These are phyloP conservation scores for Abortiporus biennis DNA, from an alignment of 1,284 basidiomycete species.

Conservation along the genomic window DNA sequence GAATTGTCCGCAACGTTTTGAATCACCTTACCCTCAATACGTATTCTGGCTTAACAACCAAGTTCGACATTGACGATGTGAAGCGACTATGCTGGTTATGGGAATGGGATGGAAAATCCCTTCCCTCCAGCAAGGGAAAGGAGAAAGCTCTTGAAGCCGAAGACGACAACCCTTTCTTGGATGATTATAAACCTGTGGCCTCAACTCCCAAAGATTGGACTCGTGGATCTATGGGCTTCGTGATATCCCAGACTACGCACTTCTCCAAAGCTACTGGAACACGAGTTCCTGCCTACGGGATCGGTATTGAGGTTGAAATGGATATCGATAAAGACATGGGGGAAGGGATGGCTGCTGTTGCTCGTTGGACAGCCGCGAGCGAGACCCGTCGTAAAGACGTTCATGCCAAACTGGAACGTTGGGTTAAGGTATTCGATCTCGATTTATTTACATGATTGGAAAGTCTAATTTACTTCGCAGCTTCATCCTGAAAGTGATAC, in stretches of 20 bases:
- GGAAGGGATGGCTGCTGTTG: conserved; percentile 78
- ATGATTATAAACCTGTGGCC: conserved; percentile 23
- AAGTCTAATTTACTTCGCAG: conserved; percentile 28
- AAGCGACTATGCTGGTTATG: conserved; percentile 79
- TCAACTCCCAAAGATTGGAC: conserved; percentile 59
- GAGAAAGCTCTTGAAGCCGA: conserved; percentile 25
- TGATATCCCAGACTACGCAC: conserved; percentile 65
- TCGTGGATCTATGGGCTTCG: conserved; percentile 70
- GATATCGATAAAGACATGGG: conserved; percentile 73
- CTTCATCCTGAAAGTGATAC: conserved; percentile 36
- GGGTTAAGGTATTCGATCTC: conserved; percentile 48
- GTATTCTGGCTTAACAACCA: conserved; percentile 59
- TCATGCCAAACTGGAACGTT: conserved; percentile 50
- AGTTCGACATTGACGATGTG: conserved; percentile 61
- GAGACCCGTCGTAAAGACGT: conserved; percentile 56
- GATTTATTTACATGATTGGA: neutral
- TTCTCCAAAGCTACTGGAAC: conserved; percentile 57
- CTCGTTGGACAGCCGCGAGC: conserved; percentile 70
- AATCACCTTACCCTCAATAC: conserved; percentile 66
- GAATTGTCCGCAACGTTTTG: conserved; percentile 69
- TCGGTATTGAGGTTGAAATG: conserved; percentile 81
- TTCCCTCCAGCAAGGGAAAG: conserved; percentile 20
- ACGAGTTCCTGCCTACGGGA: conserved; percentile 70
- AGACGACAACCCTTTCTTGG: conserved; percentile 72
- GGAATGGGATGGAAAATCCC: conserved; percentile 67